These are phyloP conservation scores for Metschnikowia bowlesiae DNA, from an alignment of 805 yeast species.

Conservation along the genomic window DNA sequence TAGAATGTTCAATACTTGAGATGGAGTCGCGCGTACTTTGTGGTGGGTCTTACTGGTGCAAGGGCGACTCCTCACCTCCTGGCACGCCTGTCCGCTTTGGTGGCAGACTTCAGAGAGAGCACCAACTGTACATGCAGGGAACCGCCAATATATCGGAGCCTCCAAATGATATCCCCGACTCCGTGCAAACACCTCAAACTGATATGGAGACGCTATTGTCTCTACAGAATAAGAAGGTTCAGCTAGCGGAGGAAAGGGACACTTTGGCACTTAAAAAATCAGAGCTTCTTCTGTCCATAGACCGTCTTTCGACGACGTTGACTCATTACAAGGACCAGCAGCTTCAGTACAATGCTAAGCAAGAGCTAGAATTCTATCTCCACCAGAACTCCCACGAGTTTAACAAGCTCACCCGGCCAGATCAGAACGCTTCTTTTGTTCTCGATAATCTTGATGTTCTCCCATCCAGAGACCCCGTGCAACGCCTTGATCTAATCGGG, in stretches of 20 bases:
- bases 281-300: conserved; percentile 10
- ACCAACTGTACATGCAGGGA: neutral
- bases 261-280: conserved; percentile 5
- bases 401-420: conserved; percentile 8
- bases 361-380: conserved; percentile 15
- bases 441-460: conserved; percentile 27
- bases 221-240: conserved; percentile 12
- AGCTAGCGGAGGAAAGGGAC: conserved; percentile 11
- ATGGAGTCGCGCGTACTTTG: conserved; percentile 1
- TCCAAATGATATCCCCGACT: conserved; percentile 2
- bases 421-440: conserved; percentile 14
- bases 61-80: neutral
- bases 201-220: conserved; percentile 11
- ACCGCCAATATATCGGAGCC: neutral
- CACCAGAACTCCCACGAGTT: conserved; percentile 16
- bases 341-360: conserved; percentile 12
- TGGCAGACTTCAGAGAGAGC: neutral
- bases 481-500: conserved; percentile 22
- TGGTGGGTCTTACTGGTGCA: neutral
- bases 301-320: conserved; percentile 6
- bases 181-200: conserved; percentile 4
- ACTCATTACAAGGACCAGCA: conserved; percentile 12
- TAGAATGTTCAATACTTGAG: neutral
- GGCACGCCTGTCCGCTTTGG: neutral
- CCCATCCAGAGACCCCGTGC: conserved; percentile 33